Percentiles rank a stretch among this genome's conserved stretches.
These are phyloP conservation scores for Fusarium circinatum DNA, from an alignment of 2,329 filamentous ascomycete genomes.

Conservation along the genomic window DNA sequence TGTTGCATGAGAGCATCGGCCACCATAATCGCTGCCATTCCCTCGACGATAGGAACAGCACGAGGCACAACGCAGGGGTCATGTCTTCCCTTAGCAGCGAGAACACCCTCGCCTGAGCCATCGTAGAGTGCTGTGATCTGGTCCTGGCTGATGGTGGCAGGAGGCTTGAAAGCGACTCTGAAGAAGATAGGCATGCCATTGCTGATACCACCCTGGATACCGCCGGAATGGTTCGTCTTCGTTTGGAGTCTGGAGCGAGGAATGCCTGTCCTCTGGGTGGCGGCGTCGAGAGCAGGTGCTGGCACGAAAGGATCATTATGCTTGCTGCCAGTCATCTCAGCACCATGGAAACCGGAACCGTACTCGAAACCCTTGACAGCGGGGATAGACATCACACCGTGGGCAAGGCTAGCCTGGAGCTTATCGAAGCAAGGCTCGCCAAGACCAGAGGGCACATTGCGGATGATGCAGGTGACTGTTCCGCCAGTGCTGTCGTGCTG, in stretches of 20 bases:
- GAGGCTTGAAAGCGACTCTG: constrained; percentile 92
- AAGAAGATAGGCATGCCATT: constrained; percentile 97
- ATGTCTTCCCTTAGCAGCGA: constrained; percentile 93
- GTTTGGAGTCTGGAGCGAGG: constrained; percentile 71
- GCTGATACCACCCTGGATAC: constrained; percentile 93
- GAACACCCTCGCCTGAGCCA: constrained; percentile 73
- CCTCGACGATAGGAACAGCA: constrained; percentile 88
- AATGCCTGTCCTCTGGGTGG: constrained; percentile 56
- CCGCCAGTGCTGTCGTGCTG: constrained; percentile 90
- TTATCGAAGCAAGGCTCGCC: constrained; percentile 97
- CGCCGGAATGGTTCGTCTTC: constrained; percentile 93
- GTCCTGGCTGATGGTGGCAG: constrained; percentile 90
- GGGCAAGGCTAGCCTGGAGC: constrained; percentile 88
- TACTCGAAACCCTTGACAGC: constrained; percentile 97
- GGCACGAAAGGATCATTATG: constrained; percentile 80
- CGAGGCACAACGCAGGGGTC: constrained; percentile 93
- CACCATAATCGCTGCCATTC: constrained; percentile 88
- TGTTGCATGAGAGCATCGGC: constrained; percentile 90
- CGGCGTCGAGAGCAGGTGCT: constrained; percentile 55
- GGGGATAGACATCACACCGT: constrained; percentile 95
- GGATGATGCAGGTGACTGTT: constrained; percentile 92
- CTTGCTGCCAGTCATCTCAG: constrained; percentile 84
- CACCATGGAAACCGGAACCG: constrained; percentile 90
- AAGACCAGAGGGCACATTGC: constrained; percentile 83
- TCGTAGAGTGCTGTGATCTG: constrained; percentile 87